These are phyloP conservation scores for Apiotrichum veenhuisii DNA, from an alignment of 1,284 basidiomycete species.

Conservation along the genomic window DNA sequence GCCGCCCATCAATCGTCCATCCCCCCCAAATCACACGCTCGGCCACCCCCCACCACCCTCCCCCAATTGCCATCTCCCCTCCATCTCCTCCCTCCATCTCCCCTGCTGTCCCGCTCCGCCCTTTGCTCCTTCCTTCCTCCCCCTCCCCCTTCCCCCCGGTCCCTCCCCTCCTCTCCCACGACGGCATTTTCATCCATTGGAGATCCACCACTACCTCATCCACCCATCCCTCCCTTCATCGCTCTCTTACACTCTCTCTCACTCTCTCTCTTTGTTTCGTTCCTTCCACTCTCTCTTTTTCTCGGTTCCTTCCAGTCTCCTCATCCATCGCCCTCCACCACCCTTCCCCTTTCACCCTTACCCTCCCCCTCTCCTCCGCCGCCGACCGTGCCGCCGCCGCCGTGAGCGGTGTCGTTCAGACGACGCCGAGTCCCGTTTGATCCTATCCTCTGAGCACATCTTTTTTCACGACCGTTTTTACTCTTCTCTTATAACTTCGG, in stretches of 20 bases:
- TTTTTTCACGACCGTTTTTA: not conserved
- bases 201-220: not conserved
- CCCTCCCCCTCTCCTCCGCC: conserved; percentile 52
- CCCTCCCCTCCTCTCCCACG: not conserved
- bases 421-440: not conserved
- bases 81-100: not conserved
- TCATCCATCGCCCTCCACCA: conserved; percentile 5
- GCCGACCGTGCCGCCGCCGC: conserved; percentile 53
- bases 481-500: not conserved
- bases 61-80: too few relatives aligned
- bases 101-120: not conserved
- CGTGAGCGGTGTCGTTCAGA: conserved; percentile 11
- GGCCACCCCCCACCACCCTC: too few relatives aligned
- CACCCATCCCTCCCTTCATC: not conserved
- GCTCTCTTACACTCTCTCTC: not conserved
- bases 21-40: too few relatives aligned
- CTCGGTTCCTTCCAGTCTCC: conserved; percentile 9
- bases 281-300: conserved; percentile 3
- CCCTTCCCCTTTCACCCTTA: conserved; percentile 46
- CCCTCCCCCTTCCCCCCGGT: not conserved
- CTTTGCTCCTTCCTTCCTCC: not conserved
- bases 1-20: too few relatives aligned
- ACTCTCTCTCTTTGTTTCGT: not conserved
- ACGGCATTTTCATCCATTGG: not conserved
- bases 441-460: not conserved